Percentiles rank a stretch among this genome's conserved stretches.
These are phyloP conservation scores for Trichomonas vaginalis DNA, from an alignment of 208 protist species.

Conservation along the genomic window DNA sequence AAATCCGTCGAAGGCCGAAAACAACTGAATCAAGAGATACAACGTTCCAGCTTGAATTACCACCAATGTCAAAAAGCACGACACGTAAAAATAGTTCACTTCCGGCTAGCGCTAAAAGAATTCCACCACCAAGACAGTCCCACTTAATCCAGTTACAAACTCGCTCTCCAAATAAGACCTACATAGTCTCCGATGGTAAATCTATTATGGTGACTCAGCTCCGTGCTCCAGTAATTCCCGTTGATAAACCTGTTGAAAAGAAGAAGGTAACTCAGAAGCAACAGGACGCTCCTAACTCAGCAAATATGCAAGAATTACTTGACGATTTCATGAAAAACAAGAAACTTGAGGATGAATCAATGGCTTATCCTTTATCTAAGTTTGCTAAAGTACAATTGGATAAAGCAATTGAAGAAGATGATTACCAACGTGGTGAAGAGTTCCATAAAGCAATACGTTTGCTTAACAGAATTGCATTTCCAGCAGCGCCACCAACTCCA, in stretches of 20 bases:
- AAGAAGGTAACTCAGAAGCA: background rate
- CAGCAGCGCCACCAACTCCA: background rate
- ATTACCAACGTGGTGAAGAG: background rate
- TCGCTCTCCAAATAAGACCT: background rate
- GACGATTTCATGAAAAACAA: background rate
- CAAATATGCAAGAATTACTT: background rate
- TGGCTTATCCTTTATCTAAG: background rate
- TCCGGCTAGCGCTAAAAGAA: background rate
- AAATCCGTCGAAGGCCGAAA: background rate
- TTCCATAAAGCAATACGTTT: background rate
- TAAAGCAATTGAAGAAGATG: background rate
- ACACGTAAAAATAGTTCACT: background rate
- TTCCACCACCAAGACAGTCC: background rate
- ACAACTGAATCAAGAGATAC: background rate
- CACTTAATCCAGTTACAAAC: background rate
- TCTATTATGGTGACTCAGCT: background rate
- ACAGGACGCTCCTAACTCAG: background rate
- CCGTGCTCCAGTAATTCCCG: background rate
- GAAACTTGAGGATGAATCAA: background rate
- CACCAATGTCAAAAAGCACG: background rate
- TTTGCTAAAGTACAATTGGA: background rate
- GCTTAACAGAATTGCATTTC: background rate
- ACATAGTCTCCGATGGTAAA: background rate
- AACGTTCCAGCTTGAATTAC: background rate
- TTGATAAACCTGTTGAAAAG: background rate